These are phyloP conservation scores for Populus tremula DNA, from an alignment of 345 rosid genomes.

Conservation along the genomic window DNA sequence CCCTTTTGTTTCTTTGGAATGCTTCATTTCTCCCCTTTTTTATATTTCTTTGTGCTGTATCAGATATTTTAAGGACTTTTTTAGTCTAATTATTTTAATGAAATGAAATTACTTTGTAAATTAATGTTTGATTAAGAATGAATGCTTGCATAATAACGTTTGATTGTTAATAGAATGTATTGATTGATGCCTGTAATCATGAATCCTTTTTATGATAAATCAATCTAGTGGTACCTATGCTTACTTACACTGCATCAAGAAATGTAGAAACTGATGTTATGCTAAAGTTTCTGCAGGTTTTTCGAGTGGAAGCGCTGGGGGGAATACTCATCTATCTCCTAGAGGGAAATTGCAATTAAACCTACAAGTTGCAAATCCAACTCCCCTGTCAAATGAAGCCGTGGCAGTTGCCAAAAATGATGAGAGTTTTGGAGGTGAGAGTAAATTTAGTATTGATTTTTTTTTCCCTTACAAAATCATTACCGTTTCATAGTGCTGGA, in stretches of 20 bases:
- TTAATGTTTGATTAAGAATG: background rate
- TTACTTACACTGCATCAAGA: background rate
- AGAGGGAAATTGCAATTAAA: background rate
- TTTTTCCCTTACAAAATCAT: background rate
- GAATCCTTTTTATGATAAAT: background rate
- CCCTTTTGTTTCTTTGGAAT: background rate
- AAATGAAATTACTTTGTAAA: background rate
- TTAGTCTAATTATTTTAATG: background rate
- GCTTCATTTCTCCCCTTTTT: background rate
- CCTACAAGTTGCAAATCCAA: conserved; percentile 3
- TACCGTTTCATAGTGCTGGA: background rate
- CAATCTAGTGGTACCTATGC: background rate
- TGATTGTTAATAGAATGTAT: too few species aligned
- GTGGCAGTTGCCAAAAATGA: conserved; percentile 4
- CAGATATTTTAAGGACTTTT: background rate
- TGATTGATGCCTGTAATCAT: too few species aligned
- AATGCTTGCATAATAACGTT: too few species aligned
- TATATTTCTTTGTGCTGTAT: too few species aligned
- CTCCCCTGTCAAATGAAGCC: conserved; percentile 9
- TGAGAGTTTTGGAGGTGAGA: conserved; percentile 5
- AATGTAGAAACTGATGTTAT: background rate
- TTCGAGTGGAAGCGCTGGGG: background rate
- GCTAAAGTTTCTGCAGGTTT: conserved; percentile 15
- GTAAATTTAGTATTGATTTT: background rate
- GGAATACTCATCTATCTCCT: background rate